Percentiles rank a stretch among this genome's conserved stretches.
Evolutionary conservation across 805 yeast species (phyloP).

Genomic region (Soucietia sequanensis): DNA sequence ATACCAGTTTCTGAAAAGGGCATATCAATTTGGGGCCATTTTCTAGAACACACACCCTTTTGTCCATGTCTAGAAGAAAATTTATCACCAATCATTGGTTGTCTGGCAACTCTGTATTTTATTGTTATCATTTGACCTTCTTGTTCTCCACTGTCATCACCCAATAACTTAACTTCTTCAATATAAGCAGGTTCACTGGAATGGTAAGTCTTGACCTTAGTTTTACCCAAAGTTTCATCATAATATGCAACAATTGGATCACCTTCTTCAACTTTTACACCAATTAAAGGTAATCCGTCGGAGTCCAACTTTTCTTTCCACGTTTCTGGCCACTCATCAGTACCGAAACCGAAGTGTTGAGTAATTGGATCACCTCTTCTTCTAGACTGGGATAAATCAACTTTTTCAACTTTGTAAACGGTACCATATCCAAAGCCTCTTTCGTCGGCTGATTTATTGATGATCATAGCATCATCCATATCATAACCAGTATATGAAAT

Average conservation of each 20-base stretch:
- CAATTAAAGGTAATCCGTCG: slow-evolving; percentile 92
- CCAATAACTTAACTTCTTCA: slow-evolving; percentile 89
- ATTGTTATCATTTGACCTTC: slow-evolving; percentile 86
- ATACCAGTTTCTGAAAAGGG: slow-evolving; percentile 96
- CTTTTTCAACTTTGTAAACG: slow-evolving; percentile 90
- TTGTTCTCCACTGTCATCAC: slow-evolving; percentile 71
- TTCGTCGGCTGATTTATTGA: slow-evolving; percentile 95
- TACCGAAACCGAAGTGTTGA: slow-evolving; percentile 92
- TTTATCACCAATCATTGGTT: slow-evolving; percentile 95
- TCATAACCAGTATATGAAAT: slow-evolving; percentile 98
- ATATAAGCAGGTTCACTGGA: slow-evolving; percentile 92
- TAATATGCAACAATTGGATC: slow-evolving; percentile 93
- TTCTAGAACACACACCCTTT: slow-evolving; percentile 97
- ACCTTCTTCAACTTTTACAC: slow-evolving; percentile 86
- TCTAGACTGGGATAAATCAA: slow-evolving; percentile 75
- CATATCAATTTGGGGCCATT: slow-evolving; percentile 97
- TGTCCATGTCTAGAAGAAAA: slow-evolving; percentile 98
- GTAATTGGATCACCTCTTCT: slow-evolving; percentile 92
- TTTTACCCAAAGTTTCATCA: slow-evolving; percentile 88
- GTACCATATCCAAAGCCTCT: slow-evolving; percentile 98
- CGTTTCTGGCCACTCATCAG: slow-evolving; percentile 85
- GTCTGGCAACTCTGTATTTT: slow-evolving; percentile 86
- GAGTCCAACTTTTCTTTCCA: slow-evolving; percentile 88
- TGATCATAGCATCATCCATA: slow-evolving; percentile 99
- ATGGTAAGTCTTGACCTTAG: slow-evolving; percentile 90